Evolutionary conservation across 371 early-diverging fungal species (phyloP).

Genomic region (Neoconidiobolus thromboides): DNA sequence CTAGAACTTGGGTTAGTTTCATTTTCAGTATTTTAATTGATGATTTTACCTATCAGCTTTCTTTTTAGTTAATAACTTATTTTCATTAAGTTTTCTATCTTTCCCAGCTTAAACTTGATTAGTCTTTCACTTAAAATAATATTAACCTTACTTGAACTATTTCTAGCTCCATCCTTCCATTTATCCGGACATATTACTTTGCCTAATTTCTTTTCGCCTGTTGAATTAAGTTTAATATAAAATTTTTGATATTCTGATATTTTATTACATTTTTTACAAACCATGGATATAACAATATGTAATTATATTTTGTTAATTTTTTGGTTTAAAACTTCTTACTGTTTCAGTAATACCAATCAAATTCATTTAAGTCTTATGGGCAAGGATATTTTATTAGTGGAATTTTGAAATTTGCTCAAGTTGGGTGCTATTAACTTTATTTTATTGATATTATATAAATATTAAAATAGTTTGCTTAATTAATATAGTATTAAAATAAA

Average conservation of each 20-base stretch:
- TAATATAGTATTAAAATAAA: no score
- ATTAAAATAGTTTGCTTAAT: no score
- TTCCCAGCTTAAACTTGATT: conserved; percentile 10
- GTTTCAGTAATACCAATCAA: no score
- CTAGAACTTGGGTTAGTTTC: conserved; percentile 8
- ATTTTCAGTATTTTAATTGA: background rate
- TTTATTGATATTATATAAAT: no score
- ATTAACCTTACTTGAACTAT: conserved; percentile 18
- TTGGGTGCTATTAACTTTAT: no score
- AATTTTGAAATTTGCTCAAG: no score
- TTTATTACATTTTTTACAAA: conserved; percentile 27
- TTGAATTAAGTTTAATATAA: background rate
- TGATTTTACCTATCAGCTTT: conserved; percentile 10
- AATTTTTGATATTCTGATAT: background rate
- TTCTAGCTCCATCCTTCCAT: conserved; percentile 50
- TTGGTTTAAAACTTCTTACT: no score
- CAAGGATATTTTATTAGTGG: no score
- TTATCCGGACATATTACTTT: conserved; percentile 38
- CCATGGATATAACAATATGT: conserved; percentile 16
- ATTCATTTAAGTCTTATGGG: no score
- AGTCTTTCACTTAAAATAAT: background rate
- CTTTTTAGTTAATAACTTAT: conserved; percentile 41
- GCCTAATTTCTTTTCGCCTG: conserved; percentile 39
- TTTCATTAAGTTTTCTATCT: conserved; percentile 41
- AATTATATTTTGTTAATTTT: no score